These are phyloP conservation scores for Coemansia biformis DNA, from an alignment of 192 early-diverging fungal genomes.

Conservation along the genomic window DNA sequence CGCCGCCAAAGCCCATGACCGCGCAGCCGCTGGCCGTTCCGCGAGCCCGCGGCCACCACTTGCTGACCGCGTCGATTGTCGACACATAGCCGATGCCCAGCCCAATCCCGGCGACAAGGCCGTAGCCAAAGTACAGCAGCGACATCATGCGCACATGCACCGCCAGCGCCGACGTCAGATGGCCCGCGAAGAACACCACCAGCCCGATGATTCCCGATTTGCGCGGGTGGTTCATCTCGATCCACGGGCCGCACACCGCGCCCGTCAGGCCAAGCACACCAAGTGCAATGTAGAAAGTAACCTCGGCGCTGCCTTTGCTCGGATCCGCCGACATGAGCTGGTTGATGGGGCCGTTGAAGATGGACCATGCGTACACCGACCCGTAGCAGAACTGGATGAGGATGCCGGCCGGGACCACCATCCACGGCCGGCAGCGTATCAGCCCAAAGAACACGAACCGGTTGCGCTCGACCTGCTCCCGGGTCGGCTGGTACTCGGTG, in stretches of 20 bases:
- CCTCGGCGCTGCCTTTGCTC: conserved; percentile 45
- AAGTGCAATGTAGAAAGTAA: conserved; percentile 61
- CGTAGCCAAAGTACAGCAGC: conserved; percentile 61
- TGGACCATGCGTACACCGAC: conserved; percentile 62
- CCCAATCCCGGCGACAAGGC: conserved; percentile 57
- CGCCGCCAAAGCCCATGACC: conserved; percentile 72
- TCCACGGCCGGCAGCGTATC: conserved; percentile 55
- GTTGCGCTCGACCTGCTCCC: conserved; percentile 30
- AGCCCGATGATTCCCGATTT: conserved; percentile 50
- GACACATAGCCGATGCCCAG: conserved; percentile 63
- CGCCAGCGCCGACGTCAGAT: conserved; percentile 56
- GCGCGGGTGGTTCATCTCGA: conserved; percentile 56
- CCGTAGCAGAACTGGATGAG: conserved; percentile 61
- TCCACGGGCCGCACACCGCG: conserved; percentile 56
- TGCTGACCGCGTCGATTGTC: conserved; percentile 56
- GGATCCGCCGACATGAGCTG: conserved; percentile 30
- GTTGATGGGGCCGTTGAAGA: conserved; percentile 60
- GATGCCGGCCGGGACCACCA: conserved; percentile 55
- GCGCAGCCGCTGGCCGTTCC: conserved; percentile 59
- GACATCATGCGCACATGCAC: conserved; percentile 52
- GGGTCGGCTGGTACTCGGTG: conserved; percentile 34
- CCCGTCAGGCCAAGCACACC: conserved; percentile 55
- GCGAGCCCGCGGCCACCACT: conserved; percentile 60
- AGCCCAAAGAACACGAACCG: conserved; percentile 44
- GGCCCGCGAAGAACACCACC: conserved; percentile 49